Evolutionary conservation across 176 grass and related monocot species (phyloP), one percentile per base, ranked within the genome.

Genomic region (Phoenix dactylifera): DNA sequence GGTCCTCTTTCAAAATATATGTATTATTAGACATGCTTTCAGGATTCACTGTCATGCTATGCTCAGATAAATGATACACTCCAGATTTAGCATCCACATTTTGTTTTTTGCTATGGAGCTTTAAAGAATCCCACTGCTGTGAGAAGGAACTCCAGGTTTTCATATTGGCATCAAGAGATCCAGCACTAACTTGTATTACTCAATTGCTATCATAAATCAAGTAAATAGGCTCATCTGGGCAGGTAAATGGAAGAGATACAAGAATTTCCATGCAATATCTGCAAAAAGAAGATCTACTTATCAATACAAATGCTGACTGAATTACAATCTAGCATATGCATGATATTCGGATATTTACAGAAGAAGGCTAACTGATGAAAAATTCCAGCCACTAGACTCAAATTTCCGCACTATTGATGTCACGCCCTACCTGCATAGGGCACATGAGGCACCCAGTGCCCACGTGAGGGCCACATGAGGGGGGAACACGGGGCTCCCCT

Each of bases 131-230:
- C 73, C 63, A 59, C 50, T 82, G 79, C 28, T 83, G 93, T 26
- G 63, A 70, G 52, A 92, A 71, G 17, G 70, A 92, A 71, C 73
- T 88, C 93, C 93, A 92, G 4, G 62, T 55, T 85, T 98, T 98
- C 79, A 98, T 79, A 82, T 83, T 98, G 62, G 78, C 59, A 63
- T 92, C 93, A 15, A 92, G 24, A 57, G 84, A 78, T 35, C 93
- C 93, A 30, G 93, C 93, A 76, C 67, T 87, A 55, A 98, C 57
- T 73, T 92, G 84, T 83, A 98, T 83, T 73, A 98, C 67, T 72
- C 87, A 72, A 80, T 98, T 98, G 79, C 92, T 98, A 70, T 92
- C 87, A 67, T 98, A 92, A 57, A 98, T 91, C 76, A 98, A 72
- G 63, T 98, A 92, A 65, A 98, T 81, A 23, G 93, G 93, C 63